Base-by-base conservation (phyloP, 2,329 filamentous ascomycete species). In the Plenodomus biglobosus region DNA sequence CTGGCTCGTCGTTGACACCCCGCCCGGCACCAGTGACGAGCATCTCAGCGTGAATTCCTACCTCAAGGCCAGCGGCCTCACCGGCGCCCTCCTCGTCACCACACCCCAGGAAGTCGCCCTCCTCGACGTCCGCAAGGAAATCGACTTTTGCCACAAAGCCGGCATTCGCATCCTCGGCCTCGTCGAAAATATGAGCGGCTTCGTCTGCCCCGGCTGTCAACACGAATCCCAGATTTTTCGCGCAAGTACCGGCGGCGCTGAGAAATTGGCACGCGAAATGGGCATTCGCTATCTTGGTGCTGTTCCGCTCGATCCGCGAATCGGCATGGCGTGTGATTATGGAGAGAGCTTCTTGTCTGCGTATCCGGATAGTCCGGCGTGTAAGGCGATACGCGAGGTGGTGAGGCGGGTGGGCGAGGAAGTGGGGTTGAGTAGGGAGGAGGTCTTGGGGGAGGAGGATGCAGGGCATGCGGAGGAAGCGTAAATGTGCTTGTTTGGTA, bases 131-230 rank as follows among this genome's bases (percentile, higher is more conserved):
- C 80, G 94, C 59, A 97, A 96, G 75, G 94, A 99, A 73, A 92
- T 99, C 49, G 92, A 99, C 67, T 99, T 99, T 68, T 99, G 95
- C 74, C 81, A 85, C 49, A 99, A 99, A 75, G 94, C 94, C 0
- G 90, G 89, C 3, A 97, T 99, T 59, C 82, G 80, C 40, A 84
- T 99, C 6, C 73, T 99, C 3, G 94, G 94, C 0, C 78, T 99
- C 35, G 94, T 96, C 15, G 94, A 99, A 78, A 99, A 99, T 68
- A 99, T 99, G 94, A 90, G 86, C 49, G 90, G 91, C 3, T 99
- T 97, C 62, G 92, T 99, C 44, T 99, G 94, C 68, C 92, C 92
- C 8, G 92, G 89, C 47, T 99, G 94, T 73, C 88, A 84, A 45
- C 85, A 91, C 46, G 78, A 84, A 62, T 82, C 78, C 63, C 84